These are phyloP conservation scores for Debaryomycetaceae sp. DNA, from an alignment of 1,139 yeast species.

Conservation along the genomic window DNA sequence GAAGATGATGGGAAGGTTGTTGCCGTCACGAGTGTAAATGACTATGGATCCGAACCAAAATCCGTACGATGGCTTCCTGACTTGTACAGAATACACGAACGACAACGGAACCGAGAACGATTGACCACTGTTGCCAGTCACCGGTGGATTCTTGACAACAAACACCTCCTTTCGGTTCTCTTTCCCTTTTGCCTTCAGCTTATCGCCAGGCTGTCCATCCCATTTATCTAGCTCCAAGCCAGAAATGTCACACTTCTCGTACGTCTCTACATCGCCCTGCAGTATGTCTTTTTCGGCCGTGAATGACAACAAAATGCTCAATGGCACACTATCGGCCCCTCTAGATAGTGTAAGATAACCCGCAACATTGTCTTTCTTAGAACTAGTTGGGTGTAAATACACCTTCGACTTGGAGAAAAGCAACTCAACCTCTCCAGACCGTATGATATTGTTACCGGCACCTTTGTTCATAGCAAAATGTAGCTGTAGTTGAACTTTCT, in stretches of 20 bases:
- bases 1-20: slow-evolving; percentile 74
- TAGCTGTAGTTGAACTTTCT: neutral
- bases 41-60: slow-evolving; percentile 92
- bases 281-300: slow-evolving; percentile 62
- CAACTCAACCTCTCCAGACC: slow-evolving; percentile 32
- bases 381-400: slow-evolving; percentile 75
- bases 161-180: slow-evolving; percentile 6
- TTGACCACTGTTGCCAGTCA: slow-evolving; percentile 54
- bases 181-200: slow-evolving; percentile 1
- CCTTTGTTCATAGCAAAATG: neutral
- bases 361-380: slow-evolving; percentile 69
- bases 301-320: slow-evolving; percentile 68
- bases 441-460: neutral
- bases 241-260: slow-evolving; percentile 52
- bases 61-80: slow-evolving; percentile 77
- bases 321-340: slow-evolving; percentile 50
- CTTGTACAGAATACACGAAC: slow-evolving; percentile 72
- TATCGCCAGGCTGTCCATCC: slow-evolving; percentile 5
- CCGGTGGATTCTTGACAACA: slow-evolving; percentile 50
- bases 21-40: slow-evolving; percentile 66
- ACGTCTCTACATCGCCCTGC: slow-evolving; percentile 46
- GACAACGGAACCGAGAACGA: slow-evolving; percentile 61
- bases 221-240: slow-evolving; percentile 10
- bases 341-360: slow-evolving; percentile 70
- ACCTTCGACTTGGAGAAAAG: slow-evolving; percentile 64